These are phyloP conservation scores for Mycena filopes DNA, from an alignment of 768 basidiomycete species.

Conservation along the genomic window DNA sequence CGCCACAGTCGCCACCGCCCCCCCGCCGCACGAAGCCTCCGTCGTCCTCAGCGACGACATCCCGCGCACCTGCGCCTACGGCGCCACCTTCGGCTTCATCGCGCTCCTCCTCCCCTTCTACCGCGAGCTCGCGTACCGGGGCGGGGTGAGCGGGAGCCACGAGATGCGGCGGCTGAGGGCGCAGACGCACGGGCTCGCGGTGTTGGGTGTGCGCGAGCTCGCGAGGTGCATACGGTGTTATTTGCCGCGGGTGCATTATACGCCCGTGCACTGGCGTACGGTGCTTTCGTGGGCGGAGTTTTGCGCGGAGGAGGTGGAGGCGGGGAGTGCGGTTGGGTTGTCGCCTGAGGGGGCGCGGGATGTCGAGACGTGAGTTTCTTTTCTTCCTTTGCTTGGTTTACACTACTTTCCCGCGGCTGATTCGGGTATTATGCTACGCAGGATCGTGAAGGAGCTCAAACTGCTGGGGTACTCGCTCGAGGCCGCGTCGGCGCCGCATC, in stretches of 20 bases:
- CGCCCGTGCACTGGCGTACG: conserved; percentile 15
- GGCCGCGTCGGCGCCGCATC: not conserved
- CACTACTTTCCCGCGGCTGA: not conserved
- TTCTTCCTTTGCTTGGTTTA: too few relatives aligned
- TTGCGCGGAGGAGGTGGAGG: conserved; percentile 16
- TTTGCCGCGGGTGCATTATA: conserved; percentile 14
- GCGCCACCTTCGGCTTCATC: not conserved
- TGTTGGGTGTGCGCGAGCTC: not conserved
- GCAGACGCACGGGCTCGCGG: conserved; percentile 1
- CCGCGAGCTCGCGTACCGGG: conserved; percentile 24
- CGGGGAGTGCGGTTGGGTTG: not conserved
- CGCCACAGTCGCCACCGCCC: not conserved
- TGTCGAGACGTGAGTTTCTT: conserved; percentile 9
- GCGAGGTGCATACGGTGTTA: conserved; percentile 12
- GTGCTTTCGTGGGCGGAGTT: conserved; percentile 20
- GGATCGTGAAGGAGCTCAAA: conserved; percentile 17
- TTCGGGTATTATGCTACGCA: not conserved
- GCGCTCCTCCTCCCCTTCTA: conserved; percentile 16
- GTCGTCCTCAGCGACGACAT: not conserved
- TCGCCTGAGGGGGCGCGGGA: not conserved
- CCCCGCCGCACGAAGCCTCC: not conserved
- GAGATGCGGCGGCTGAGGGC: conserved; percentile 5
- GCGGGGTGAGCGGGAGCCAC: too few relatives aligned
- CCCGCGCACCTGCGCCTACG: conserved; percentile 8
- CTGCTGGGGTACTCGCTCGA: conserved; percentile 14